A percentile compares a stretch with the other conserved stretches of the same genome.
Conservation (phyloP, 305 asterid species). For the Rubia tinctorum region DNA sequence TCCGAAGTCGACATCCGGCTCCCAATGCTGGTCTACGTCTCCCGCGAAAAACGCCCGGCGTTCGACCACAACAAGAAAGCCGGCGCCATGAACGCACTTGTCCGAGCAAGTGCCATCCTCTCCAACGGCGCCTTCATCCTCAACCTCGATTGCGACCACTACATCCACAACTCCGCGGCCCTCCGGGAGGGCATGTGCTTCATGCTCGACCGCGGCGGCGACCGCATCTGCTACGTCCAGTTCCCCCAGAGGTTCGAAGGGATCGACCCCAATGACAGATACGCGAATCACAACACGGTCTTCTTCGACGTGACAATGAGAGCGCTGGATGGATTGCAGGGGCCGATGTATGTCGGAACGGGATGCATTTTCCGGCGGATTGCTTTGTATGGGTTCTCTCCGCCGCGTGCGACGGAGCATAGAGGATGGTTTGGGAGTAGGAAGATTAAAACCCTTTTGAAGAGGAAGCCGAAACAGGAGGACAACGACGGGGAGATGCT, state of each 20-base stretch:
- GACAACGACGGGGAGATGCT: constrained; percentile 54
- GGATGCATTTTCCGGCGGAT: constrained; percentile 84
- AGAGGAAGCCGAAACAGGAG: constrained; percentile 38
- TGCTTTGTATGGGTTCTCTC: constrained; percentile 82
- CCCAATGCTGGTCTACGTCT: constrained; percentile 90
- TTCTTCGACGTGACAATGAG: constrained; percentile 94
- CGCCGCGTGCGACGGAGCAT: constrained; percentile 89
- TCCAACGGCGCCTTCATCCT: constrained; percentile 91
- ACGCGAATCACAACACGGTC: constrained; percentile 90
- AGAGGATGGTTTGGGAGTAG: constrained; percentile 75
- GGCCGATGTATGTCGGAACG: constrained; percentile 95
- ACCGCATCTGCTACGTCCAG: constrained; percentile 79
- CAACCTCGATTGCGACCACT: constrained; percentile 91
- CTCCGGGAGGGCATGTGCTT: constrained; percentile 92
- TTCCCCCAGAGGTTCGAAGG: constrained; percentile 93
- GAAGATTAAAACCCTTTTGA: constrained; percentile 48
- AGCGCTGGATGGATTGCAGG: constrained; percentile 88
- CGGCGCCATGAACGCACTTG: constrained; percentile 94
- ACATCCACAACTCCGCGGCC: constrained; percentile 71
- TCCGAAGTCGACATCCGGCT: constrained; percentile 66
- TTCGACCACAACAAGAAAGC: constrained; percentile 97
- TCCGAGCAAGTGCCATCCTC: constrained; percentile 87
- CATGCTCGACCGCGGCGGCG: constrained; percentile 94
- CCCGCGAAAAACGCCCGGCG: constrained; percentile 74
- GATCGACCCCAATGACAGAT: constrained; percentile 81